A percentile compares a stretch with the other conserved stretches of the same genome.
Evolutionary conservation across 495 filamentous ascomycete genomes (phyloP).

Genomic region (Penicillium silybi): DNA sequence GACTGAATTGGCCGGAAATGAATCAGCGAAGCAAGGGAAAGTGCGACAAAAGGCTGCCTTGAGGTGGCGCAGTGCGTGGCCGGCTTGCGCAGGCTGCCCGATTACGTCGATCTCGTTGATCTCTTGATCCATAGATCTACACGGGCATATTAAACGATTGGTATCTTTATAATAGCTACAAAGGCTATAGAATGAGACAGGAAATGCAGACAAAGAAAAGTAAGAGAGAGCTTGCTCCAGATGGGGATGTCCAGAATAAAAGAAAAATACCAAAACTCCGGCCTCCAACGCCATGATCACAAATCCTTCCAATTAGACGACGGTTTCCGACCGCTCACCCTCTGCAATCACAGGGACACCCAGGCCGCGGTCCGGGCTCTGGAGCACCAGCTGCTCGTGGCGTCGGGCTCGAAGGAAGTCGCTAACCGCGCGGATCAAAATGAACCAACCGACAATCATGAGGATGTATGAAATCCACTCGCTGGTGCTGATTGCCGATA

Average conservation of each 20-base stretch:
- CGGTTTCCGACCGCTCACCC: constrained; percentile 76
- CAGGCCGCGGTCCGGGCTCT: constrained; percentile 89
- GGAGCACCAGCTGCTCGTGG: constrained; percentile 88
- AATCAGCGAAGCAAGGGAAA: constrained; percentile 18
- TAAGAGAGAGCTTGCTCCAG: constrained; percentile 12
- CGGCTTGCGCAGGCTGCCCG: constrained; percentile 14
- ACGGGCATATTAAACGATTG: constrained; percentile 25
- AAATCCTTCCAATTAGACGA: constrained; percentile 54
- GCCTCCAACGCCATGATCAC: constrained; percentile 10
- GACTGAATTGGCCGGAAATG: not conserved
- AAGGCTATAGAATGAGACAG: constrained; percentile 15
- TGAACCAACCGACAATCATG: constrained; percentile 99
- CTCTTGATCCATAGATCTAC: not conserved
- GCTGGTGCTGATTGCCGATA: constrained; percentile 57
- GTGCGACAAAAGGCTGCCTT: constrained; percentile 15
- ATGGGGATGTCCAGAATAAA: constrained; percentile 18
- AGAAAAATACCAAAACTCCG: constrained; percentile 16
- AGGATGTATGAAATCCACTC: constrained; percentile 91
- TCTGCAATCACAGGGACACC: constrained; percentile 84
- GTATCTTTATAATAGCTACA: constrained; percentile 35
- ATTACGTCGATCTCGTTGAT: constrained; percentile 3
- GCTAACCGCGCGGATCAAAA: constrained; percentile 82
- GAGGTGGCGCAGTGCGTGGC: constrained; percentile 19
- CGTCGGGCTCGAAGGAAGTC: constrained; percentile 82
- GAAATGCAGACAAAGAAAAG: constrained; percentile 13